A percentile compares a stretch with the other conserved stretches of the same genome.
These are phyloP conservation scores for Pseudopithomyces maydicus DNA, from an alignment of 2,329 filamentous ascomycete species.

Conservation along the genomic window DNA sequence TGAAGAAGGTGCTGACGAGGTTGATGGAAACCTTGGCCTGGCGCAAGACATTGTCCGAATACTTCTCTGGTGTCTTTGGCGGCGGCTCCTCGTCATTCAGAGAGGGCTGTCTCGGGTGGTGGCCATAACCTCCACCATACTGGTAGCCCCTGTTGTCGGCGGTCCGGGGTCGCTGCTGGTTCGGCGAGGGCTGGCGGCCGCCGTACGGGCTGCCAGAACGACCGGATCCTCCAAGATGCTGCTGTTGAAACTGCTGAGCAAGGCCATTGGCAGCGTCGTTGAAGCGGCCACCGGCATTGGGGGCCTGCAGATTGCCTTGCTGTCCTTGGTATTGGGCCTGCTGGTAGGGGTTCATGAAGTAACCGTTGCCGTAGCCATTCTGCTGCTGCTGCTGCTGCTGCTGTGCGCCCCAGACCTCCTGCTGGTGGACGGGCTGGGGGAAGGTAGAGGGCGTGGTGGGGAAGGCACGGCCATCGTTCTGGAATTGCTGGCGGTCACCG, in stretches of 20 bases:
- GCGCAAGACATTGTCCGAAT: conserved; percentile 84
- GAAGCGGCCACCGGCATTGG: conserved; percentile 59
- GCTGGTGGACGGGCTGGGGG: conserved; percentile 82
- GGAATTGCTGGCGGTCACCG: conserved; percentile 46
- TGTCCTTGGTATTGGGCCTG: conserved; percentile 56
- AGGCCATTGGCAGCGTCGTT: conserved; percentile 90
- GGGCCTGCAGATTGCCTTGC: conserved; percentile 53
- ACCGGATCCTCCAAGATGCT: conserved; percentile 78
- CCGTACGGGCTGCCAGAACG: conserved; percentile 71
- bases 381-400: too few relatives aligned
- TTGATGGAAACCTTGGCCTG: conserved; percentile 68
- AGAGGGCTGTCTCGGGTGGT: conserved; percentile 65
- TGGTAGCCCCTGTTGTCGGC: conserved; percentile 70
- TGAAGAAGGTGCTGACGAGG: conserved; percentile 82
- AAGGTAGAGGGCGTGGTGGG: conserved; percentile 89
- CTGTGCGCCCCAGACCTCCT: conserved; percentile 63
- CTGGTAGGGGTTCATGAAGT: conserved; percentile 58
- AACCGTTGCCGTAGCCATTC: conserved; percentile 32
- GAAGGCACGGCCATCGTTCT: conserved; percentile 54
- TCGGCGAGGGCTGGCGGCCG: conserved; percentile 69
- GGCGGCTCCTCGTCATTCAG: conserved; percentile 71
- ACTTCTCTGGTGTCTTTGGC: conserved; percentile 79
- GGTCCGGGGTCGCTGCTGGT: conserved; percentile 77
- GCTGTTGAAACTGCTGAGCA: conserved; percentile 94
- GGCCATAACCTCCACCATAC: conserved; percentile 70